Evolutionary conservation across 1,284 basidiomycete genomes (phyloP).

Genomic region (Boletus sp.): DNA sequence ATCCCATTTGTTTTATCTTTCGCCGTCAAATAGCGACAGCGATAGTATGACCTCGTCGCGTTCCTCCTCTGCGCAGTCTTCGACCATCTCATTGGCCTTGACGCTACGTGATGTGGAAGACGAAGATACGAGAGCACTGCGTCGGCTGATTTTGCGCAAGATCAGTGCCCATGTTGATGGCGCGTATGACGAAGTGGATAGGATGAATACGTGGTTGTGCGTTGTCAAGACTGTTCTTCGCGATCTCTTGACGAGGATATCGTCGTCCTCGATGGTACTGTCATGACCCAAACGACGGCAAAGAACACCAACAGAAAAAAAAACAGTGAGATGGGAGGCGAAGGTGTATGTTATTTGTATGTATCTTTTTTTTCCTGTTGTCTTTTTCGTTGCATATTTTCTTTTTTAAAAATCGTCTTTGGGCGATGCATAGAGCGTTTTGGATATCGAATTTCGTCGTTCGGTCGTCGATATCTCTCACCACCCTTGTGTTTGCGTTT

Average conservation of each 20-base stretch:
- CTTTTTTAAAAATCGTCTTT: background rate
- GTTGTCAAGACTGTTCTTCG: conserved; percentile 60
- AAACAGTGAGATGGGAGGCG: background rate
- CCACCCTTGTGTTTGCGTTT: conserved; percentile 2
- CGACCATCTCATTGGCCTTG: conserved; percentile 35
- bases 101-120: conserved; percentile 46
- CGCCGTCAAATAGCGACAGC: conserved; percentile 28
- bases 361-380: conserved; percentile 19
- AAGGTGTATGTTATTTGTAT: conserved; percentile 35
- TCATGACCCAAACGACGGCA: conserved; percentile 13
- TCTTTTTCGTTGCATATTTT: conserved; percentile 6
- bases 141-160: conserved; percentile 57
- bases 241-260: conserved; percentile 49
- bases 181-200: conserved; percentile 63
- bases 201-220: conserved; percentile 52
- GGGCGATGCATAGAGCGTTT: conserved; percentile 1
- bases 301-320: background rate
- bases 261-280: conserved; percentile 29
- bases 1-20: conserved; percentile 38
- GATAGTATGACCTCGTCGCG: conserved; percentile 33
- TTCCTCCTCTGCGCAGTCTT: conserved; percentile 40
- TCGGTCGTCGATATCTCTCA: background rate
- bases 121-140: conserved; percentile 55
- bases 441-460: conserved; percentile 9
- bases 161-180: conserved; percentile 53